Evolutionary conservation across 176 grass and related monocot species (phyloP), one percentile per base, ranked within the genome.

Genomic region (Stipa capillata): DNA sequence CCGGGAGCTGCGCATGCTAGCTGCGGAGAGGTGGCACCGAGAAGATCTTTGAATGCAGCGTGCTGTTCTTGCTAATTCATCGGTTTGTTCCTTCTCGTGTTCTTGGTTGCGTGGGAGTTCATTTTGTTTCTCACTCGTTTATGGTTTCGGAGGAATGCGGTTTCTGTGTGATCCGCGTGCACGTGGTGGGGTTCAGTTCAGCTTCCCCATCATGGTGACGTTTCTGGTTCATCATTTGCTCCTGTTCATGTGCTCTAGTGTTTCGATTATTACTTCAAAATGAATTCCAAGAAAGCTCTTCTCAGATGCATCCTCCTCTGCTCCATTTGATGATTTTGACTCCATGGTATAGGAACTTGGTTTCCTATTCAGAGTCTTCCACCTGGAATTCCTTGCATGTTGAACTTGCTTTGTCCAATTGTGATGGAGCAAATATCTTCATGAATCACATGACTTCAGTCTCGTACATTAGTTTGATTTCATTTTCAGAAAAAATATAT

Each of bases 141-240:
- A 8, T 3, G 15, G 7, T 54, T 53, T 21, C 16, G 51, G 69
- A 75, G 32, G 10, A 59, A 84, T 74, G 69, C 33, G 44, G 43
- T 9, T 63, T 50, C 33, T 50, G 67, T 88, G 69, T 35, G 82
- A 89, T 81, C 87, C 76, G 77, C 4, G 52, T 35, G 62, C 82
- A 85, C 82, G 77, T 85, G 82, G 87, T 70, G 67, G 78, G 82
- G 65, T 57, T 89, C 70, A 41, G 27, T 23, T 47, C 42, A 47
- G 2, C 16, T 31, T 17, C 14, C 28, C 63, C 45, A 20, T 17
- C 72, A 37, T 37, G 72, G 20, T 65, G 55, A 63, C 44, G 18
- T 63, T 28, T 89, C 20, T 74, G 69, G 73, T 39, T 50, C 18
- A 64, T 40, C 21, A 20, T 73, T 48, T n/a, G 24, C 75, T 27